Evolutionary conservation across 805 yeast species (phyloP).

Genomic region (Starmerella floricola): DNA sequence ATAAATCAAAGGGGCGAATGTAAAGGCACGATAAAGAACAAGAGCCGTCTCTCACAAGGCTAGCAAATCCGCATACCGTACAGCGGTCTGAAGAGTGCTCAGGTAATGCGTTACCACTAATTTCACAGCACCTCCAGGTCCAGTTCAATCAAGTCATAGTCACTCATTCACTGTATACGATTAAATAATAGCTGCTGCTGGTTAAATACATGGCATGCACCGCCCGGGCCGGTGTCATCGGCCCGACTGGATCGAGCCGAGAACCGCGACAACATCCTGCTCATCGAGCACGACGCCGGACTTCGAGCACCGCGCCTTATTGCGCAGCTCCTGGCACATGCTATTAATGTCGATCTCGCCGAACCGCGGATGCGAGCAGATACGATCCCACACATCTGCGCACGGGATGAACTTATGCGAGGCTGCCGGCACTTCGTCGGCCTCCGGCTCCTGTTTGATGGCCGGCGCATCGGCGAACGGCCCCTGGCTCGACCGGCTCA

Average conservation of each 20-base stretch:
- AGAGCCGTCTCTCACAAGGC: too few relatives aligned
- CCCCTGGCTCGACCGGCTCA: neutral
- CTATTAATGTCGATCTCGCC: slow-evolving; percentile 91
- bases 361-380: slow-evolving; percentile 85
- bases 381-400: slow-evolving; percentile 92
- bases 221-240: too few relatives aligned
- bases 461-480: neutral
- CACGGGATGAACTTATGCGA: slow-evolving; percentile 43
- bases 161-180: too few relatives aligned
- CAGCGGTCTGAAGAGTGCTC: too few relatives aligned
- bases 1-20: too few relatives aligned
- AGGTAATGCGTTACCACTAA: too few relatives aligned
- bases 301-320: slow-evolving; percentile 92
- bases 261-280: slow-evolving; percentile 56
- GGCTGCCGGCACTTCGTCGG: slow-evolving; percentile 27
- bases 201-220: too few relatives aligned
- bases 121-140: too few relatives aligned
- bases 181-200: too few relatives aligned
- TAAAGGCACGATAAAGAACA: too few relatives aligned
- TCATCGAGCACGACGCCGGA: slow-evolving; percentile 79
- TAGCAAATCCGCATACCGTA: too few relatives aligned
- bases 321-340: slow-evolving; percentile 73
- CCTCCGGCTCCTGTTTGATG: neutral
- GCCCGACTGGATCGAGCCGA: slow-evolving; percentile 21
- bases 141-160: too few relatives aligned